Conservation (phyloP, 2,329 filamentous ascomycete genomes). For the Podosphaera fusca region DNA sequence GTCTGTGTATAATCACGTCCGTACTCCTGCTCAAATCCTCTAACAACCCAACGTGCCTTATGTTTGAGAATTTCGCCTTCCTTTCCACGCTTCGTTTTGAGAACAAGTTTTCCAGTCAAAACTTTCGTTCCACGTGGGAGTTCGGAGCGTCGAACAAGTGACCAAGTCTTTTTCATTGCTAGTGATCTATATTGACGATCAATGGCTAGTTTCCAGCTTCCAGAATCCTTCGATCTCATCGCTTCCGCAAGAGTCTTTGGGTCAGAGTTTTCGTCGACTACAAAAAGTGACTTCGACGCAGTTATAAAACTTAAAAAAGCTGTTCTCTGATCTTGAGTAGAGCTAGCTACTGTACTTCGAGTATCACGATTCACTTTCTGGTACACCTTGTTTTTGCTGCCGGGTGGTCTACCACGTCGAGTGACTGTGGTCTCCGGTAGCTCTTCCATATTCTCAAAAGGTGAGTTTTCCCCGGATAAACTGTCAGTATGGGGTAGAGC, state of each 20-base stretch:
- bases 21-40: background rate
- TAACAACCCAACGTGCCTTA: background rate
- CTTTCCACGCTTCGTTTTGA: background rate
- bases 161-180: background rate
- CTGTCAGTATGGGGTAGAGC: too few species aligned
- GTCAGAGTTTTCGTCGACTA: background rate
- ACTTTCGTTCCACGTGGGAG: background rate
- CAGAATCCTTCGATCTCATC: background rate
- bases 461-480: too few species aligned
- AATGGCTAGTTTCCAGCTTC: background rate
- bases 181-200: background rate
- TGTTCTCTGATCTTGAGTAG: background rate
- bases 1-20: too few species aligned
- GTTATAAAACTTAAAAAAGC: background rate
- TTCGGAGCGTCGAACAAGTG: background rate
- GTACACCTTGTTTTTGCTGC: conserved; percentile 1
- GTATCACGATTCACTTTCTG: conserved; percentile 1
- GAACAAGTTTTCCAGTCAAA: background rate
- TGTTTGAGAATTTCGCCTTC: background rate
- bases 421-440: background rate
- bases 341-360: background rate
- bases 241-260: conserved; percentile 1
- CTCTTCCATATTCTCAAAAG: background rate
- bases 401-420: background rate
- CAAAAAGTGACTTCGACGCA: background rate